These are phyloP conservation scores for Vaccinium darrowii DNA, from an alignment of 148 eudicot genomes.

Conservation along the genomic window DNA sequence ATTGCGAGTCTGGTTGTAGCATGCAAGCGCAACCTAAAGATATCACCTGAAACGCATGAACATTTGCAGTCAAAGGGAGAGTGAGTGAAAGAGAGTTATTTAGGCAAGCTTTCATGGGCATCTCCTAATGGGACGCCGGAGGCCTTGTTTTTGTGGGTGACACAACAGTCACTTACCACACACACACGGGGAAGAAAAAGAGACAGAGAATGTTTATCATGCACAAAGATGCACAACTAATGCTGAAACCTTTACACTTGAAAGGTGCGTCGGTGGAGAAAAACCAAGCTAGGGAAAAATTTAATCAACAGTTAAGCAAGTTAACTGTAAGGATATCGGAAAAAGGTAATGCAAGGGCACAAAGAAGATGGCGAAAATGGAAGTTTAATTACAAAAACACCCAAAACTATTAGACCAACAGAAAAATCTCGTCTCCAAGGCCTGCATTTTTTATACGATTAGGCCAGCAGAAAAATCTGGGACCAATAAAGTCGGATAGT, in stretches of 20 bases:
- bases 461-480: too few species aligned
- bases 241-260: conserved; percentile 86
- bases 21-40: conserved; percentile 51
- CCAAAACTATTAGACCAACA: background rate
- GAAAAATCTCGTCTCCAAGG: too few species aligned
- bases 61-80: background rate
- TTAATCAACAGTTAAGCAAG: background rate
- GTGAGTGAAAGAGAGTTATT: too few species aligned
- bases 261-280: conserved; percentile 77
- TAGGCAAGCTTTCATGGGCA: too few species aligned
- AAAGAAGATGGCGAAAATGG: background rate
- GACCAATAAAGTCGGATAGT: too few species aligned
- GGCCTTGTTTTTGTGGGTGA: too few species aligned
- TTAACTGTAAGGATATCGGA: conserved; percentile 1
- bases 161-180: background rate
- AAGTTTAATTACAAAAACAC: background rate
- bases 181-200: background rate
- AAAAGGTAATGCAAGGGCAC: conserved; percentile 51
- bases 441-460: too few species aligned
- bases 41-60: conserved; percentile 39
- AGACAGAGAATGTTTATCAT: conserved; percentile 6
- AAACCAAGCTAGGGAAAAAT: conserved; percentile 62
- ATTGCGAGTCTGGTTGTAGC: conserved; percentile 42
- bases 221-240: conserved; percentile 63
- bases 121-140: too few species aligned